Evolutionary conservation across 2,329 filamentous ascomycete species (phyloP), one percentile per base, ranked within the genome.

Genomic region (Emergomyces orientalis): DNA sequence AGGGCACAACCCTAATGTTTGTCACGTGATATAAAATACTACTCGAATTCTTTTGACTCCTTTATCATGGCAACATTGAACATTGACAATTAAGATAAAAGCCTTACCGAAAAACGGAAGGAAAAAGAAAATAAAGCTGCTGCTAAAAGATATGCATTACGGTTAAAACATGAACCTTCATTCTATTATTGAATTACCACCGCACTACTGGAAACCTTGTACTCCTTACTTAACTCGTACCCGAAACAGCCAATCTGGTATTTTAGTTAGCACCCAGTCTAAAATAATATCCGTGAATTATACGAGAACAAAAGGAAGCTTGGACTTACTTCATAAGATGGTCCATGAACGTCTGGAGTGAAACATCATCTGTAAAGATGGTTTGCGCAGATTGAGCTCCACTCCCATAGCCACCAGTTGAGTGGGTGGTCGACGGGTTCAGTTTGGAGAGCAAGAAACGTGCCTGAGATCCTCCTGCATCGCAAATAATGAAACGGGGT

Each of bases 361-460:
- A 97, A 62, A 99, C 94, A 76, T 99, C 94, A 72, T 99, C 94
- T 0, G 94, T 99, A 79, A 99, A 99, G 71, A 99, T 99, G 5
- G 94, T 99, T 77, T 99, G 94, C 9, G 93, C 92, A 56, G 89
- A 92, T 72, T 93, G 90, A 37, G 89, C 86, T 58, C 93, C 89
- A 65, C 91, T 92, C 62, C 94, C 94, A 72, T 96, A 97, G 14
- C 90, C 89, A 61, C 91, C 90, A 0, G 89, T 92, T 0, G 94
- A 97, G 75, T 99, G 94, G 17, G 94, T 99, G 3, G 94, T 99
- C 1, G 90, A 96, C 0, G 94, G 94, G 78, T 99, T 99, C 64
- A 99, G 86, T 80, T 99, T 99, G 49, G 91, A 96, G 54, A 99
- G 82, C 63, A 99, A 78, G 84, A 99, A 99, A 79, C 94, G 91